Base-by-base conservation (phyloP, 768 basidiomycete genomes). In the Lentinus tigrinus region DNA sequence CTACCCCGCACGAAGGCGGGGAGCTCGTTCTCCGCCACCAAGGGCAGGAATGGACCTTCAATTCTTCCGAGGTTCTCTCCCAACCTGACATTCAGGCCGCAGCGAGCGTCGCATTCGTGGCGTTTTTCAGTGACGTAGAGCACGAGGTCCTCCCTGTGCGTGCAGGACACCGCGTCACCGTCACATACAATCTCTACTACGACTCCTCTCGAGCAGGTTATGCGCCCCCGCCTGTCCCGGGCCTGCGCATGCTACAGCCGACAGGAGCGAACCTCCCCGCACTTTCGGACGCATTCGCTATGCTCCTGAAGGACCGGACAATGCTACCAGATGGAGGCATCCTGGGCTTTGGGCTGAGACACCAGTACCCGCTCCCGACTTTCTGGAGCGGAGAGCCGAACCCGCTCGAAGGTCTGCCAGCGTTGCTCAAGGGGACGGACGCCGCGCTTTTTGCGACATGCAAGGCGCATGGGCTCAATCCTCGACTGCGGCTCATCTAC, bases 1-100 rank as follows among this genome's bases (percentile, higher is more conserved):
- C 81, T 16, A 76, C 76, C 2, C 34, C 61, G 0, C 77, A 83
- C 58, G 68, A 77, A 56, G 81, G 81, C 1, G 82, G 81, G 4
- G 64, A 68, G 23, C 70, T 81, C 16, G 52, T 72, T 3, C 66
- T 84, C 4, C 62, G 58, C 31, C 60, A 63, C 34, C 34, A 63
- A 1, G 60, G 42, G 9, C 14, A 50, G 13, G 50, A 52, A 34
- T 58, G 61, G 52, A 54, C 61, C 19, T 51, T 78, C 44, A 75
- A 79, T 58, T 73, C 78, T 10, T 64, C 72, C 8, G 39, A 64
- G 13, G 52, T 63, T 0, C 50, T 75, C n/a, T 23, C 54, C 31
- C 31, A 31, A 31, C 31, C 31, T n/a, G n/a, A n/a, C n/a, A n/a
- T n/a, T n/a, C n/a, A n/a, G n/a, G n/a, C n/a, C n/a, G n/a, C n/a